Percentiles rank a stretch among this genome's conserved stretches.
Conservation (phyloP, 805 yeast species). For the Candida ovalis region DNA sequence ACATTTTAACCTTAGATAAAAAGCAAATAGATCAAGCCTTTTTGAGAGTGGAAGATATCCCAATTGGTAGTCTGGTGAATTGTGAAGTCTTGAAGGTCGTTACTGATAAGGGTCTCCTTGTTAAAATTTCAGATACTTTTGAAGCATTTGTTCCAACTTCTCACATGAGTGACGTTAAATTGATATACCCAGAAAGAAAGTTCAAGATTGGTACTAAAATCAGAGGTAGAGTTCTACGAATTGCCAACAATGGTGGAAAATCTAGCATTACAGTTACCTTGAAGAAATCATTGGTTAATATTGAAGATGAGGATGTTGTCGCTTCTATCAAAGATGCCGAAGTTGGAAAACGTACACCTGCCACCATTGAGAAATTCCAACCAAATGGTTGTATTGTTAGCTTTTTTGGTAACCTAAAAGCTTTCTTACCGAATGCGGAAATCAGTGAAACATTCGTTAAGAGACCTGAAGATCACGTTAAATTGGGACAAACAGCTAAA, state of each 20-base stretch:
- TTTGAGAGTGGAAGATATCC: conserved; percentile 67
- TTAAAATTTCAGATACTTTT: conserved; percentile 63
- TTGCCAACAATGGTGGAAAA: conserved; percentile 40
- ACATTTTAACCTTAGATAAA: conserved; percentile 67
- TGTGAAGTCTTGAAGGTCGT: conserved; percentile 55
- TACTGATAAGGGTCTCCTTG: conserved; percentile 61
- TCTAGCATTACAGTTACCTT: conserved; percentile 59
- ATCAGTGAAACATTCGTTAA: conserved; percentile 84
- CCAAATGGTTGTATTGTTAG: conserved; percentile 79
- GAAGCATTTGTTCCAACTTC: conserved; percentile 69
- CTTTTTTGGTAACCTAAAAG: conserved; percentile 75
- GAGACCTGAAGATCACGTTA: conserved; percentile 73
- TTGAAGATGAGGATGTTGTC: conserved; percentile 53
- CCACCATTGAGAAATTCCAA: conserved; percentile 67
- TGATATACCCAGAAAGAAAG: conserved; percentile 88
- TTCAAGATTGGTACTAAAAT: conserved; percentile 82
- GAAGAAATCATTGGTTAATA: conserved; percentile 76
- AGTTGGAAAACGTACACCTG: conserved; percentile 55
- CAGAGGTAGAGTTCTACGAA: conserved; percentile 64
- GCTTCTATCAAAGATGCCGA: conserved; percentile 36
- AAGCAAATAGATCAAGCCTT: conserved; percentile 59
- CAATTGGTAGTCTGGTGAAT: conserved; percentile 62
- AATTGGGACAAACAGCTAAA: conserved; percentile 76
- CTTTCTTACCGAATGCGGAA: conserved; percentile 81
- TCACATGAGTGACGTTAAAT: conserved; percentile 80